phyloP scores from a whole-genome alignment of 1,139 yeast species.

The Hansenula sp. region DNA sequence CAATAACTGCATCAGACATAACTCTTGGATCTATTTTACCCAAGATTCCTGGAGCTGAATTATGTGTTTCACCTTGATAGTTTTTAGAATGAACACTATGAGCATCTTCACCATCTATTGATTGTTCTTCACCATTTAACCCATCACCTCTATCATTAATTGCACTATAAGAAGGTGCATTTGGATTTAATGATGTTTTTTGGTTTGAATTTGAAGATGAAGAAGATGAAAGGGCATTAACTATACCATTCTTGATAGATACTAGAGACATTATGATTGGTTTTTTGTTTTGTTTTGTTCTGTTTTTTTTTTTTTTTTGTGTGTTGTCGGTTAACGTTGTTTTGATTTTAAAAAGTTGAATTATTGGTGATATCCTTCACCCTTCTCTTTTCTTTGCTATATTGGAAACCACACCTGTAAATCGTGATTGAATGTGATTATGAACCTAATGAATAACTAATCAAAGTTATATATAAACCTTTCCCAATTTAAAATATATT shows the following conservation, averaged over 20 bases:
- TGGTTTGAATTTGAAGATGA: constrained; percentile 12
- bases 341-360: not conserved
- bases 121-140: constrained; percentile 1
- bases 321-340: not conserved
- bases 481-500: too few species aligned
- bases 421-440: not conserved
- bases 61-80: constrained; percentile 6
- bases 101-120: not conserved
- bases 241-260: constrained; percentile 29
- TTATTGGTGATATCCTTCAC: not conserved
- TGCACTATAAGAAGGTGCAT: constrained; percentile 8
- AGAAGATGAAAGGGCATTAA: constrained; percentile 15
- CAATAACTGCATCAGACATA: constrained; percentile 77
- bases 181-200: constrained; percentile 9
- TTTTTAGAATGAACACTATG: not conserved
- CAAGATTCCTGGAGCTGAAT: constrained; percentile 17
- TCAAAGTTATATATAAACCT: too few species aligned
- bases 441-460: too few species aligned
- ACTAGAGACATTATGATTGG: constrained; percentile 28
- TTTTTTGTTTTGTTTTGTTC: not conserved
- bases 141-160: constrained; percentile 8
- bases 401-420: not conserved
- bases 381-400: not conserved
- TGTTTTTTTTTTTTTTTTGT: not conserved
- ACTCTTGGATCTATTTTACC: constrained; percentile 57